A percentile compares a stretch with the other conserved stretches of the same genome.
These are phyloP conservation scores for Dothiorella sarmentorum DNA, from an alignment of 2,329 filamentous ascomycete species.

Conservation along the genomic window DNA sequence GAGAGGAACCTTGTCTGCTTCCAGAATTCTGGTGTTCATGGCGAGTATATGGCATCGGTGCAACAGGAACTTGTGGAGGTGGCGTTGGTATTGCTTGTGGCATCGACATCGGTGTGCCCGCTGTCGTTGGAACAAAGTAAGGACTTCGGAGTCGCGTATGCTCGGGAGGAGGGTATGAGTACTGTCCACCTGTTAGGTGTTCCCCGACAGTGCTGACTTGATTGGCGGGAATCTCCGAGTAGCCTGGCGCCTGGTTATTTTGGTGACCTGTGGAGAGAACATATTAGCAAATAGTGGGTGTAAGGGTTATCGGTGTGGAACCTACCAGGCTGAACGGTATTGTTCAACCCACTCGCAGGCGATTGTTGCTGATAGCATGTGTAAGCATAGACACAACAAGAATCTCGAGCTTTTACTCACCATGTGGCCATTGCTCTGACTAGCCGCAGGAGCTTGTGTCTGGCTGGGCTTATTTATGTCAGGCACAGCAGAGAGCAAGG, in stretches of 20 bases:
- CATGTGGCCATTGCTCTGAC: background rate
- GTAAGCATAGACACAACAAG: background rate
- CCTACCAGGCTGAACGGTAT: background rate
- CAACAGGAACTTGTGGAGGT: slow-evolving; percentile 26
- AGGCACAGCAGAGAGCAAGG: slow-evolving; percentile 46
- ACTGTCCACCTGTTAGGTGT: background rate
- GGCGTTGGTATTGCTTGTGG: slow-evolving; percentile 19
- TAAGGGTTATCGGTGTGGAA: background rate
- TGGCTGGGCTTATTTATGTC: slow-evolving; percentile 31
- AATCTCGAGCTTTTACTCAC: background rate
- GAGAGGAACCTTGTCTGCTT: slow-evolving; percentile 18
- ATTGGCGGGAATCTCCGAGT: background rate
- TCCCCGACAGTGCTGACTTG: background rate
- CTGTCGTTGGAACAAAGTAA: slow-evolving; percentile 1
- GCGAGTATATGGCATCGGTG: slow-evolving; percentile 32
- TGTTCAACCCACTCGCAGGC: background rate
- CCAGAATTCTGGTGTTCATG: slow-evolving; percentile 28
- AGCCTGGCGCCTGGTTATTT: background rate
- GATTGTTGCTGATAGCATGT: background rate
- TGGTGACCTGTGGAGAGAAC: background rate
- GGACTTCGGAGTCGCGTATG: slow-evolving; percentile 7
- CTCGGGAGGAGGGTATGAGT: background rate
- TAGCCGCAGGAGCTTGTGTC: background rate
- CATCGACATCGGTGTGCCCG: background rate
- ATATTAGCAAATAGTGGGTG: background rate